phyloP scores from a whole-genome alignment of 176 grass and related monocot genomes.

The Phoenix roebelenii region DNA sequence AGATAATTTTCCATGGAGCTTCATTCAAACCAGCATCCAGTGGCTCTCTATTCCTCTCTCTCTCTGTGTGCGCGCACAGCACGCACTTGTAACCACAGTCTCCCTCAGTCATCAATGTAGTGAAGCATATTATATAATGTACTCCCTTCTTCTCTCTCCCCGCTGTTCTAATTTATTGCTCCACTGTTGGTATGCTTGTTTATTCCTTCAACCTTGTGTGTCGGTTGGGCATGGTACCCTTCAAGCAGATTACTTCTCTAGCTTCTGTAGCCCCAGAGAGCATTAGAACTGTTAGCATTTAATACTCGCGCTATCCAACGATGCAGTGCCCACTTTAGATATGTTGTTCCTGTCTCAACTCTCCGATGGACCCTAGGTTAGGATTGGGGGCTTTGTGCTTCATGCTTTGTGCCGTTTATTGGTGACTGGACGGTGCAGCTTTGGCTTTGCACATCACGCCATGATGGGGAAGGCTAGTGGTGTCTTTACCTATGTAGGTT shows the following conservation, averaged over 20 bases:
- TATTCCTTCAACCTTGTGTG: slow-evolving; percentile 15
- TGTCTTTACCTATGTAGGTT: too few species aligned
- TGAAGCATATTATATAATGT: too few species aligned
- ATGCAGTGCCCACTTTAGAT: not conserved
- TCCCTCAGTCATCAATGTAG: too few species aligned
- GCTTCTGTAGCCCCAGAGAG: slow-evolving; percentile 1
- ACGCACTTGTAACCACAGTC: too few species aligned
- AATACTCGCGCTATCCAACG: not conserved
- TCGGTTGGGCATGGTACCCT: not conserved
- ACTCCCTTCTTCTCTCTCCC: not conserved
- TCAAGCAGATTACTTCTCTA: not conserved
- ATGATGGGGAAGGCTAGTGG: too few species aligned
- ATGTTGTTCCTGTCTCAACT: slow-evolving; percentile 6
- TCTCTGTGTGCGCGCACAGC: not conserved
- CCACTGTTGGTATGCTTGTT: slow-evolving; percentile 29
- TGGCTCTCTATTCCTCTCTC: not conserved
- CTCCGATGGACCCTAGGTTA: not conserved
- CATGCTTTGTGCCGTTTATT: not conserved
- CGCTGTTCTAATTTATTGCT: slow-evolving; percentile 24
- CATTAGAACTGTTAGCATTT: slow-evolving; percentile 16
- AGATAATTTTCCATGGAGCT: too few species aligned
- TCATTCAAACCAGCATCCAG: too few species aligned
- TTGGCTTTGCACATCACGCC: too few species aligned
- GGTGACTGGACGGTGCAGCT: not conserved
- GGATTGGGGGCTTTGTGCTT: not conserved